These are phyloP conservation scores for Circinella minor DNA, from an alignment of 371 early-diverging fungal species.

Conservation along the genomic window DNA sequence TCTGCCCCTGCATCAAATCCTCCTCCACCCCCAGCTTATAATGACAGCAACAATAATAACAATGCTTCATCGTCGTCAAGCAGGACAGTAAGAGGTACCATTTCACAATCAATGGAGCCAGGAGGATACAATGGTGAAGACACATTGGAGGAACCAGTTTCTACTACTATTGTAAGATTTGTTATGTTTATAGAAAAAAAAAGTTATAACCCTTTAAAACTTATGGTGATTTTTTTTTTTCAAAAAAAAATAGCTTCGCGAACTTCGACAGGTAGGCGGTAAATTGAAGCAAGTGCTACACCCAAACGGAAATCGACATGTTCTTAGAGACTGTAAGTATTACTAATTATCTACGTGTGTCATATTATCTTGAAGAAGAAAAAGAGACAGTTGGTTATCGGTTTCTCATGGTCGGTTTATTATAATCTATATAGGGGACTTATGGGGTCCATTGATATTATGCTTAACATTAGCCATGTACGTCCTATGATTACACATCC, in stretches of 20 bases:
- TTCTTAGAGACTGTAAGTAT: conserved; percentile 70
- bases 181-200: too few species aligned
- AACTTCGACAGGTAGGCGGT: conserved; percentile 71
- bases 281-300: conserved; percentile 79
- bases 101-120: not conserved
- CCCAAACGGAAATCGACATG: conserved; percentile 67
- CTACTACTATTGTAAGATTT: conserved; percentile 71
- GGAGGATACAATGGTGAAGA: conserved; percentile 46
- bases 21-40: not conserved
- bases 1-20: conserved; percentile 15
- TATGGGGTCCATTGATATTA: conserved; percentile 95
- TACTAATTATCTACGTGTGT: too few species aligned
- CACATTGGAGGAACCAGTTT: conserved; percentile 96
- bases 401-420: too few species aligned
- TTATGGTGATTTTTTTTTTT: not conserved
- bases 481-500: not conserved
- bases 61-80: not conserved
- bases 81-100: not conserved
- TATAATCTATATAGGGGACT: conserved; percentile 72
- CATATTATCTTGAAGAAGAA: too few species aligned
- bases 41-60: not conserved
- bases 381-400: too few species aligned
- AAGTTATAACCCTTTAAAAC: too few species aligned
- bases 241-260: conserved; percentile 63
- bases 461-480: conserved; percentile 84